These are phyloP conservation scores for Isabelozyma rhagii DNA, from an alignment of 805 yeast genomes.

Conservation along the genomic window DNA sequence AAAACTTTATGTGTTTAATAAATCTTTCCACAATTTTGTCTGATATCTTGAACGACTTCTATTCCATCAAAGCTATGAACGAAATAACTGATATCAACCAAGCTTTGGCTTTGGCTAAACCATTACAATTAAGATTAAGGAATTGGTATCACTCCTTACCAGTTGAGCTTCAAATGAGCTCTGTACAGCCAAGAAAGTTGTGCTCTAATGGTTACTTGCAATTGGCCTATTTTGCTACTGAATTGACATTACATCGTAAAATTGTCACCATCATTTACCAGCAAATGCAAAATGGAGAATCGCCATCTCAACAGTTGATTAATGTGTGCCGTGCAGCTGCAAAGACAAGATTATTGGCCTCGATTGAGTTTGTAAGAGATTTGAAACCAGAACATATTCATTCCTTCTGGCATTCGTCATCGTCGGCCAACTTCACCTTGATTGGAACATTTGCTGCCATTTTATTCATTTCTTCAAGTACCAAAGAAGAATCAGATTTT, in stretches of 20 bases:
- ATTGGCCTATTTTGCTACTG: constrained; percentile 85
- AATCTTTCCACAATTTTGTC: constrained; percentile 65
- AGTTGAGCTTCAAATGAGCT: constrained; percentile 57
- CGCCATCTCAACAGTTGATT: constrained; percentile 34
- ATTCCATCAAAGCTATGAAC: constrained; percentile 63
- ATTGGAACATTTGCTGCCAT: constrained; percentile 89
- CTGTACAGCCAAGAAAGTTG: constrained; percentile 56
- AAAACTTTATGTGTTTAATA: constrained; percentile 64
- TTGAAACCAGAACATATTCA: constrained; percentile 80
- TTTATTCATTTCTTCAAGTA: constrained; percentile 62
- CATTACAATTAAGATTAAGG: constrained; percentile 66
- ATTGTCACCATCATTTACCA: constrained; percentile 55
- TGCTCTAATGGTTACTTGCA: constrained; percentile 79
- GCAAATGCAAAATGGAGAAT: constrained; percentile 28
- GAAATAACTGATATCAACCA: constrained; percentile 58
- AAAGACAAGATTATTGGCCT: constrained; percentile 72
- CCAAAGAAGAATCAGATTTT: constrained; percentile 58
- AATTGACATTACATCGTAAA: constrained; percentile 78
- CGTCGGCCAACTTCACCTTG: constrained; percentile 72
- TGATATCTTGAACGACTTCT: constrained; percentile 69
- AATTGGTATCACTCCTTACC: constrained; percentile 79
- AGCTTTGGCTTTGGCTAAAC: constrained; percentile 75
- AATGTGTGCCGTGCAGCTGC: constrained; percentile 83
- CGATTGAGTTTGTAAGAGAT: constrained; percentile 73
- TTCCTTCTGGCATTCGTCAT: constrained; percentile 86